Evolutionary conservation across 2,329 filamentous ascomycete genomes (phyloP), one percentile per base, ranked within the genome.

Genomic region (Chrysoporthe austroafricana): DNA sequence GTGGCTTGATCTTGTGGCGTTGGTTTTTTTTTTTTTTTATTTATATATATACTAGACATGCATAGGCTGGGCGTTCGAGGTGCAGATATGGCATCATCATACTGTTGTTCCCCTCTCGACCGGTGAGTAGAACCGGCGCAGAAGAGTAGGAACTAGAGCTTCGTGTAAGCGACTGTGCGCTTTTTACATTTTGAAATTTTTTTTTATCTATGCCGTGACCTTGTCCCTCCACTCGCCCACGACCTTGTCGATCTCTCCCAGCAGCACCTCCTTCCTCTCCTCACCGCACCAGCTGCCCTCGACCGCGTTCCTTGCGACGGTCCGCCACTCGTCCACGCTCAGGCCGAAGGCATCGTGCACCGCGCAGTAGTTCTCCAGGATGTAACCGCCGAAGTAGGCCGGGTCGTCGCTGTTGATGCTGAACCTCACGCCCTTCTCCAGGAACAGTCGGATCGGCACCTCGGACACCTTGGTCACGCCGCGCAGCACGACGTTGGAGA

Each of bases 321-420:
- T 78, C 71, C 80, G 83, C 92, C 91, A 94, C 69, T 94, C 90
- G n/a, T 79, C 77, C 4, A 88, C 78, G 32, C 77, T 83, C 71
- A 94, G 77, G 4, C 79, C 75, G 76, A 93, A 93, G 0, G 89
- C 87, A 54, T 92, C 88, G 76, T 94, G 91, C 42, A 94, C 89
- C 1, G 89, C 89, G 73, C 87, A 90, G 78, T 91, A 94, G 72
- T 93, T 93, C 73, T 91, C 90, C 63, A 91, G 79, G 64, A 94
- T 86, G 76, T 93, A 93, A 0, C 87, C 89, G 3, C 90, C 90
- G 79, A 94, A 94, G 74, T 92, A 92, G 13, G 89, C 90, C 68
- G 90, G 90, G 74, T 92, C 90, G 74, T 93, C 90, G 71, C 88
- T 90, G 77, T 93, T 93, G 76, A 93, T 86, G 66, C 87, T 90